Evolutionary conservation across 2,329 filamentous ascomycete genomes (phyloP).

Genomic region (Xylariaceae sp.): DNA sequence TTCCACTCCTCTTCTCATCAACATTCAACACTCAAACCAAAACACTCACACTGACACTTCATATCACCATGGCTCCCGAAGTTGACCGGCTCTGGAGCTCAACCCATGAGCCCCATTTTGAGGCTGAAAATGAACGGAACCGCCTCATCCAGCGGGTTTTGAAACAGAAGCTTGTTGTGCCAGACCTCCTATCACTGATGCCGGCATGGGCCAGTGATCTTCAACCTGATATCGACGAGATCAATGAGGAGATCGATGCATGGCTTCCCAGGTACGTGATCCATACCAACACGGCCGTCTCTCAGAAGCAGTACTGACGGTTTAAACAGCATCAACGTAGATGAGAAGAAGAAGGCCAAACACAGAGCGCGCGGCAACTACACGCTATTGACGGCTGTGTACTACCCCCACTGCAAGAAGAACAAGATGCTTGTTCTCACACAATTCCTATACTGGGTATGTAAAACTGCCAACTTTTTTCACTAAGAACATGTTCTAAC

Average conservation of each 20-base stretch:
- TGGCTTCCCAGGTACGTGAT: slow-evolving; percentile 23
- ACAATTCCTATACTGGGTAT: slow-evolving; percentile 30
- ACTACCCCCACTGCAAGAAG: slow-evolving; percentile 29
- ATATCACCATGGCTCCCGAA: slow-evolving; percentile 21
- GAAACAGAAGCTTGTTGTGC: slow-evolving; percentile 27
- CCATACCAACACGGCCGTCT: neutral
- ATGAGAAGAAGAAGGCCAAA: slow-evolving; percentile 27
- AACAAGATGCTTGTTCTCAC: slow-evolving; percentile 27
- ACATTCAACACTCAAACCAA: neutral
- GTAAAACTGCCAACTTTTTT: neutral
- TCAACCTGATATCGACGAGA: slow-evolving; percentile 27
- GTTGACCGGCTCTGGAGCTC: slow-evolving; percentile 16
- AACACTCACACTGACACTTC: no score
- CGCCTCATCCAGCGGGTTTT: slow-evolving; percentile 23
- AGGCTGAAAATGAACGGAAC: slow-evolving; percentile 22
- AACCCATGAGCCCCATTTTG: neutral
- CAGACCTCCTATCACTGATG: slow-evolving; percentile 28
- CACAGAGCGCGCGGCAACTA: slow-evolving; percentile 29
- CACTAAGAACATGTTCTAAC: slow-evolving; percentile 2
- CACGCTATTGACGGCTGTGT: slow-evolving; percentile 25
- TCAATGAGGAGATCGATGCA: slow-evolving; percentile 27
- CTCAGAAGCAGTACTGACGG: neutral
- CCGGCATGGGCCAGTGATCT: slow-evolving; percentile 27
- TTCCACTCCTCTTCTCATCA: neutral
- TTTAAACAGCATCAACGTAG: slow-evolving; percentile 26